Evolutionary conservation across 2,329 filamentous ascomycete genomes (phyloP), one percentile per base, ranked within the genome.

Genomic region (Venturia aucupariae): DNA sequence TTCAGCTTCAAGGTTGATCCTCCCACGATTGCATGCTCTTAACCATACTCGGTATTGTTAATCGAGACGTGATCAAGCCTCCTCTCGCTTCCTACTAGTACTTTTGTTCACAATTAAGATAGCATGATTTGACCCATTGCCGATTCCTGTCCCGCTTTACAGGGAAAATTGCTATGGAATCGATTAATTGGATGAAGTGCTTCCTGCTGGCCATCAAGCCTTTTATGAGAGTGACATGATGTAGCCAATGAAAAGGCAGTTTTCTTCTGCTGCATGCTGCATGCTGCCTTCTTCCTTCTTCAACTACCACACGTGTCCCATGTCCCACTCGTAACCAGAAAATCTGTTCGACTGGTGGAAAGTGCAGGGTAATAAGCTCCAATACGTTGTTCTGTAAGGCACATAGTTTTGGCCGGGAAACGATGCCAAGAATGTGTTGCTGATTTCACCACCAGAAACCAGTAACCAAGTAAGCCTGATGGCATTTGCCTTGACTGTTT

Each of bases 251-350:
- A 10, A 30, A 17, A 24, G 27, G 15, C 51, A n/a, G n/a, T 35
- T 57, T 35, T 13, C 51, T 57, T 57, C n/a, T 38, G 51, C 51
- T 57, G 27, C 48, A 57, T 57, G 51, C 51, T 57, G 27, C 15
- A 24, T 48, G 44, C 44, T 24, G n/a, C n/a, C n/a, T n/a, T n/a
- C n/a, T n/a, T 38, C 35, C 44, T 13, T 15, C 17, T 15, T 17
- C 46, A 24, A 30, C 46, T 7, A 27, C 46, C 51, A 19, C 15
- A n/a, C 30, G 15, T 57, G 15, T 35, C 51, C 27, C 8, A 57
- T 30, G 15, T 57, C 51, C 7, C 27, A 35, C 51, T 30, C 4
- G n/a, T 17, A 19, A 19, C 30, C 15, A 32, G 6, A 57, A n/a
- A 38, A n/a, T 57, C 4, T 35, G 7, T 10, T 35, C 30, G 30